Base-by-base conservation (phyloP, 2,329 filamentous ascomycete species). In the Blastomyces percursus region DNA sequence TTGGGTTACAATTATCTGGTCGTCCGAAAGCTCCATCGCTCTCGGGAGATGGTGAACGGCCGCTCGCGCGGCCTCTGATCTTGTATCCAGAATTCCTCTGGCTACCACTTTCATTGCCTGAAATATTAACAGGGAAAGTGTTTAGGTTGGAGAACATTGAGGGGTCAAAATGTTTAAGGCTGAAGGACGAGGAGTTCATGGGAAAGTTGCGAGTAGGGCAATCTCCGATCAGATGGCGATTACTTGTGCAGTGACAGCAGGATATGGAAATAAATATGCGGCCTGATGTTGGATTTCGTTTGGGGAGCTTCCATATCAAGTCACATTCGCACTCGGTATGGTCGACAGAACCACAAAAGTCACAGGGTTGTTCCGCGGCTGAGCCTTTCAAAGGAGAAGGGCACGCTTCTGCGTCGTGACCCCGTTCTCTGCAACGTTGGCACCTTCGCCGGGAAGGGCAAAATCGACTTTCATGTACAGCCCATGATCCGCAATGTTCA, bases 301-400 rank as follows among this genome's bases (percentile, higher is more conserved):
- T 68, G 11, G 74, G 74, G 14, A 75, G 68, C 63, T 76, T 75
- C 85, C 85, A 90, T 30, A 86, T 74, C 57, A 79, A 76, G 61
- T 82, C 79, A 71, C 88, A 90, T 2, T 80, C 74, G 14, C 76
- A 70, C 69, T 90, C 87, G 9, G 80, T 67, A 67, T 91, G 88
- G 9, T 80, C 76, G 2, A 69, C 66, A 7, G 79, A 79, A 48
- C 75, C 75, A 72, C 88, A 91, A 42, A 85, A 76, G 12, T 83
- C 82, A 70, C 88, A 91, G 2, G 80, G 79, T 56, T 81, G 75
- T 27, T 77, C 74, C n/a, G 66, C 62, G 32, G 79, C 78, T 62
- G 86, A 84, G 19, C 79, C 78, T 65, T 80, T 80, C 19, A 88
- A 77, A 64, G 84, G 84, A 65, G 87, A 84, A 1, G 73, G 68